A percentile compares a stretch with the other conserved stretches of the same genome.
Evolutionary conservation across 2,329 filamentous ascomycete species (phyloP).

Genomic region (Cytospora paraplurivora): DNA sequence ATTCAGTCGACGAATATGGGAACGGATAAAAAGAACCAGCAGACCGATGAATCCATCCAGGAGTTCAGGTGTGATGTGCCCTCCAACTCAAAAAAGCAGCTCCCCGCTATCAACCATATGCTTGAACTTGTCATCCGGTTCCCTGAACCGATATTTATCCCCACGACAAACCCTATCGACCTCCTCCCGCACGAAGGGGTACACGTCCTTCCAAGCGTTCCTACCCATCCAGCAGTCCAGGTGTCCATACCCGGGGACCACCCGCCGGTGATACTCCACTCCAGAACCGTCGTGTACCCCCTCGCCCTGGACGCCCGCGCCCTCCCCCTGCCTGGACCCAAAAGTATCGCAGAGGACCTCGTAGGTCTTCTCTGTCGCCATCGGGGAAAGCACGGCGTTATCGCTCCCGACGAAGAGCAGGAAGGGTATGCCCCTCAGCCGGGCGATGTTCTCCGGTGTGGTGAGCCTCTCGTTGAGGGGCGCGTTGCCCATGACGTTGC

Average conservation of each 20-base stretch:
- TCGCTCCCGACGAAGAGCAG: conserved; percentile 58
- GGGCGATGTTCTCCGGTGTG: conserved; percentile 50
- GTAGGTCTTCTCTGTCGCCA: conserved; percentile 56
- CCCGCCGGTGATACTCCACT: conserved; percentile 52
- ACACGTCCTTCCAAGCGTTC: conserved; percentile 61
- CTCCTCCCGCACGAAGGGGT: conserved; percentile 56
- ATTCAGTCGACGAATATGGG: too few species aligned
- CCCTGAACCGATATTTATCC: conserved; percentile 44
- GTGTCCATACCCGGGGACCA: conserved; percentile 61
- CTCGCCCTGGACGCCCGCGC: conserved; percentile 20
- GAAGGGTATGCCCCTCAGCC: conserved; percentile 56
- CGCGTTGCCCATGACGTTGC: conserved; percentile 54
- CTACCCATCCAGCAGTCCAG: conserved; percentile 65
- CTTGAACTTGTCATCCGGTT: conserved; percentile 48
- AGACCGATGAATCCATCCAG: too few species aligned
- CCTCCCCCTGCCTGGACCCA: conserved; percentile 39
- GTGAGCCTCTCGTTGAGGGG: conserved; percentile 51
- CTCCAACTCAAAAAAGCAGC: conserved; percentile 39
- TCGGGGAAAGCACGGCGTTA: conserved; percentile 58
- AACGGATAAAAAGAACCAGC: too few species aligned
- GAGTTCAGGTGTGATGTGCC: too few species aligned
- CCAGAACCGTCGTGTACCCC: conserved; percentile 34
- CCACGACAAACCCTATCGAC: conserved; percentile 55
- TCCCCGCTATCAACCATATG: conserved; percentile 45
- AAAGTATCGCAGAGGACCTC: conserved; percentile 55